Base-by-base conservation (phyloP, 306 rosid species). In the Neltuma alba region DNA sequence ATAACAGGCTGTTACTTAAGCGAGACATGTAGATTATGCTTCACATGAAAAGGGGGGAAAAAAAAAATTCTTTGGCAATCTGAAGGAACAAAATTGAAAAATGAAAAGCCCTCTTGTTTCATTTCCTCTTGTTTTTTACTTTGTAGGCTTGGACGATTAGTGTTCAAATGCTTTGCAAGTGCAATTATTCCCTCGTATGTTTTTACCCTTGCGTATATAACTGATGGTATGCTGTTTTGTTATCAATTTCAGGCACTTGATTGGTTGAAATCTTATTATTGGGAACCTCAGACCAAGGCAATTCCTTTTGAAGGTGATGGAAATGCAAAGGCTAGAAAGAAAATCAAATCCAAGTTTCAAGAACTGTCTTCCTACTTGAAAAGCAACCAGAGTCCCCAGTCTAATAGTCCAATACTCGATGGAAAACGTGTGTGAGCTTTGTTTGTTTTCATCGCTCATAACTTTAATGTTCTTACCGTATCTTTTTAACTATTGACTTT, bases 251-350 rank as follows among this genome's bases (percentile, higher is more conserved):
- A 96, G 99, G 99, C 97, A 82, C 93, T 96, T 82, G 83, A 85
- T 87, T 96, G 99, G 99, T 89, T 96, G 89, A 88, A 89, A 85
- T 87, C 85, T 72, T 89, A 88, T 81, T 96, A 96, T 77, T 96
- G 99, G 99, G 97, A 89, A 57, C 98, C 98, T 84, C 99, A 96
- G 82, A 88, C 87, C 85, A 85, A 83, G 77, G 91, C 87, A 48
- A 88, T 96, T 83, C 97, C 99, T 76, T 90, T 91, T 87, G 94
- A 89, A 66, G 90, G 92, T 80, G 88, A 83, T 44, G 83, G 82
- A 77, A 87, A 79, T 76, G 83, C 82, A 34, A 70, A 75, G 33
- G 81, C 84, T 54, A 83, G 81, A 83, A 85, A 83, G 80, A 89
- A 90, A 79, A 91, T 93, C 34, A 85, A 90, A 83, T 85, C 86